These are phyloP conservation scores for Chalciporus chontae DNA, from an alignment of 768 basidiomycete genomes.

Conservation along the genomic window DNA sequence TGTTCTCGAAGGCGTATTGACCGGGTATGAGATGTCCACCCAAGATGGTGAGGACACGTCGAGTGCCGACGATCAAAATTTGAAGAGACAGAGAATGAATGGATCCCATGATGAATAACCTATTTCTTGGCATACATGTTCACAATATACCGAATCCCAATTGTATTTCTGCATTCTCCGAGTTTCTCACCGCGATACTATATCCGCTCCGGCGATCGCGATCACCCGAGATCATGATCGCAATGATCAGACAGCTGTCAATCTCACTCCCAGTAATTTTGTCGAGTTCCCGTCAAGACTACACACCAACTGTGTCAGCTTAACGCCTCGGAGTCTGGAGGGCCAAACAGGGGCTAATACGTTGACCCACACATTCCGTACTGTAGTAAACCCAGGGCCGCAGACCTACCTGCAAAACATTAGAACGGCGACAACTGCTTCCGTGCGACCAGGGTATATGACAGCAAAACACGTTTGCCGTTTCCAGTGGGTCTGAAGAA, in stretches of 20 bases:
- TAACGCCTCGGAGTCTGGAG: constrained; percentile 10
- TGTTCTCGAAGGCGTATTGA: constrained; percentile 62
- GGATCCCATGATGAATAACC: constrained; percentile 10
- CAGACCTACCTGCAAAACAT: constrained; percentile 17
- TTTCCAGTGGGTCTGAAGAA: not conserved
- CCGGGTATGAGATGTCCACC: constrained; percentile 53
- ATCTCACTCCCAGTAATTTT: constrained; percentile 10
- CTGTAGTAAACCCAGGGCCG: constrained; percentile 19
- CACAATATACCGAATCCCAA: no score
- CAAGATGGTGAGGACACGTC: constrained; percentile 8
- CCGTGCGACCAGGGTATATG: not conserved
- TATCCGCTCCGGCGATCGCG: constrained; percentile 33
- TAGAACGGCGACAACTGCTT: constrained; percentile 14
- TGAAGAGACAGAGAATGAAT: constrained; percentile 27
- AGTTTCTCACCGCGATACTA: not conserved
- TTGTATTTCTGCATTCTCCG: not conserved
- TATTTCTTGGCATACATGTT: not conserved
- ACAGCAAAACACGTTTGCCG: constrained; percentile 2
- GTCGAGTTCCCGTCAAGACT: constrained; percentile 7
- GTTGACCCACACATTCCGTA: constrained; percentile 14
- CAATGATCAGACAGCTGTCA: constrained; percentile 28
- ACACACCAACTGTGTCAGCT: no score
- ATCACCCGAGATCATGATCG: constrained; percentile 29
- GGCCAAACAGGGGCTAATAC: constrained; percentile 10
- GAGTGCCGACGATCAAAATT: constrained; percentile 7